A percentile compares a stretch with the other conserved stretches of the same genome.
phyloP scores from a whole-genome alignment of 306 rosid genomes.

The Gastrolobium villosum region DNA sequence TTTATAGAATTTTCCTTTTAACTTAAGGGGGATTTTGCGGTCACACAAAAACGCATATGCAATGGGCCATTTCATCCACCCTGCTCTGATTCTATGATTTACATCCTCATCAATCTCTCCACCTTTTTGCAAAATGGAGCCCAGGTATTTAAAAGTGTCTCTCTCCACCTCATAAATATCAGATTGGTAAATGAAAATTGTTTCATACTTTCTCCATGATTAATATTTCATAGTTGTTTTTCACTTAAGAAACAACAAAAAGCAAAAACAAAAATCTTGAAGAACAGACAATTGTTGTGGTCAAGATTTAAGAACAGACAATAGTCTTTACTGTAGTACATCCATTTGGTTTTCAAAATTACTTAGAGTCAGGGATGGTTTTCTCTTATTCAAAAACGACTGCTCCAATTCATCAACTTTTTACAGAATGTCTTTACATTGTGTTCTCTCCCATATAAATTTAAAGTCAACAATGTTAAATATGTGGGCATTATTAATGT shows the following conservation, averaged over 20 bases:
- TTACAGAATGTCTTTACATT: conserved; percentile 3
- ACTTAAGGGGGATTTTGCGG: no score
- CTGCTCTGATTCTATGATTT: no score
- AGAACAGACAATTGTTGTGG: neutral
- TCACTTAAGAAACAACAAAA: no score
- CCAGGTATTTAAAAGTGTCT: no score
- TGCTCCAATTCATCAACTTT: neutral
- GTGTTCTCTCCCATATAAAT: neutral
- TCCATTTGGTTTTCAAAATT: conserved; percentile 14
- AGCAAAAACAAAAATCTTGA: neutral
- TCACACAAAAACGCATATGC: no score
- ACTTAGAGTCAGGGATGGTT: neutral
- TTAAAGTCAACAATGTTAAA: neutral
- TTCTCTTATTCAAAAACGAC: neutral
- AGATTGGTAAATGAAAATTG: neutral
- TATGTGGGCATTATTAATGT: neutral
- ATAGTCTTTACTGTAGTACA: neutral
- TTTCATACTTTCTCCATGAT: conserved; percentile 14
- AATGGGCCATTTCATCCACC: no score
- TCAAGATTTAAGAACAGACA: neutral
- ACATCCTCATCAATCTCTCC: no score
- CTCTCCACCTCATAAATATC: neutral
- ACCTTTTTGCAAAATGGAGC: no score
- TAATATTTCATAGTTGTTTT: neutral
- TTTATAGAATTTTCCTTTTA: no score